A percentile compares a stretch with the other conserved stretches of the same genome.
Conservation (phyloP, 352 stramenopile species). For the Globisporangium cystogenes region DNA sequence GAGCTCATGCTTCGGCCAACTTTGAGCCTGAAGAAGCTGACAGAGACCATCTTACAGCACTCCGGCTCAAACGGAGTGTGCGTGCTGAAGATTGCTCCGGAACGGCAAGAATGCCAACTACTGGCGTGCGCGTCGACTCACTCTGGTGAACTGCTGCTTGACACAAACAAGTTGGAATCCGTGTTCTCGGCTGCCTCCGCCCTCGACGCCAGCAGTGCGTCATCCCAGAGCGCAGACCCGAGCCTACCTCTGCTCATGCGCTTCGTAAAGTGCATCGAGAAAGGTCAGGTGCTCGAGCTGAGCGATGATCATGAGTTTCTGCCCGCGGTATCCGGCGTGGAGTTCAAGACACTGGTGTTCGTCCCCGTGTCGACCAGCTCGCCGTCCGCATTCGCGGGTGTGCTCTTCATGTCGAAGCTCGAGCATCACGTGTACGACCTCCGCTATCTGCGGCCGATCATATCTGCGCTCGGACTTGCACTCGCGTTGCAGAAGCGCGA, state of each 20-base stretch:
- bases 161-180: slow-evolving; percentile 6
- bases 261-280: slow-evolving; percentile 33
- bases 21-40: slow-evolving; percentile 27
- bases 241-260: slow-evolving; percentile 23
- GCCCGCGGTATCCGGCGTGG: slow-evolving; percentile 12
- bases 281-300: slow-evolving; percentile 30
- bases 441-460: slow-evolving; percentile 39
- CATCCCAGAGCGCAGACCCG: not conserved
- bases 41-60: slow-evolving; percentile 17
- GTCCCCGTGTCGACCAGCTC: slow-evolving; percentile 41
- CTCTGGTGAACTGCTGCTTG: not conserved
- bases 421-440: slow-evolving; percentile 10
- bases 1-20: slow-evolving; percentile 24
- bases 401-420: slow-evolving; percentile 8
- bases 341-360: slow-evolving; percentile 30
- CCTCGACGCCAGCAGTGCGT: not conserved
- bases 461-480: slow-evolving; percentile 36
- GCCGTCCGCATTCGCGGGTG: slow-evolving; percentile 4
- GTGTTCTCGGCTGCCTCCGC: slow-evolving; percentile 9
- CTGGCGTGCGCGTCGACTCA: slow-evolving; percentile 16
- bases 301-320: slow-evolving; percentile 25
- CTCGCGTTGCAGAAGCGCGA: slow-evolving; percentile 47
- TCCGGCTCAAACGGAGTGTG: slow-evolving; percentile 31
- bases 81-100: slow-evolving; percentile 40
- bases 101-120: slow-evolving; percentile 30